Evolutionary conservation across 768 basidiomycete genomes (phyloP), one percentile per base, ranked within the genome.

Genomic region (Lactarius deliciosus): DNA sequence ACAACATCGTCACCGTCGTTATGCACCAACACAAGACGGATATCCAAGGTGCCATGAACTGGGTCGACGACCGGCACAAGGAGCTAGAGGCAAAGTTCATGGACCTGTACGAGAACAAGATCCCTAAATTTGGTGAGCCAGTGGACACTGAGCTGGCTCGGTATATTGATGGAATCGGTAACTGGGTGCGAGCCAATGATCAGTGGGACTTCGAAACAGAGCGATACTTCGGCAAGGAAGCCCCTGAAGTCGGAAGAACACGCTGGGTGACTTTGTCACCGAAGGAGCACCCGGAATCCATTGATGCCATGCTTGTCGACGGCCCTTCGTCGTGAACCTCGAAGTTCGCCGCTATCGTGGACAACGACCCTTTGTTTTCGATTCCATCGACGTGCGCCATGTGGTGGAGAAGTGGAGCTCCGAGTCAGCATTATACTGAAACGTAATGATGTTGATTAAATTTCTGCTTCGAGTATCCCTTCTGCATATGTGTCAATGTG

Each of bases 1-100:
- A 80, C 63, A 81, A 81, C 57, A 65, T 81, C 1, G 70, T 83
- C 22, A 76, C 76, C 1, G 72, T 79, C 13, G 75, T 80, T n/a
- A 82, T 81, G 80, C 71, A 78, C 18, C 74, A 81, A 38, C 64
- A 70, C 40, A 63, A 74, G 5, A 57, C 74, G 7, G 73, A 75
- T 43, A 55, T 78, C 1, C 71, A 77, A n/a, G 74, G 68, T 13
- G 76, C 79, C 1, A 69, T 79, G 60, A 41, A 73, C 13, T 79
- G 75, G 74, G 72, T 79, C 6, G 56, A 56, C 0, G 58, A 72
- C 6, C 66, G 67, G 8, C 74, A 77, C 59, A 75, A 76, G 10
- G 62, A 69, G 18, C 65, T 77, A 2, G 74, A 64, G 3, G 72
- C 69, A 13, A 50, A 70, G 18, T 81, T 77, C 66, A 50, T 78